A percentile compares a stretch with the other conserved stretches of the same genome.
phyloP scores from a whole-genome alignment of 2,329 filamentous ascomycete species.

The Talaromyces funiculosus region DNA sequence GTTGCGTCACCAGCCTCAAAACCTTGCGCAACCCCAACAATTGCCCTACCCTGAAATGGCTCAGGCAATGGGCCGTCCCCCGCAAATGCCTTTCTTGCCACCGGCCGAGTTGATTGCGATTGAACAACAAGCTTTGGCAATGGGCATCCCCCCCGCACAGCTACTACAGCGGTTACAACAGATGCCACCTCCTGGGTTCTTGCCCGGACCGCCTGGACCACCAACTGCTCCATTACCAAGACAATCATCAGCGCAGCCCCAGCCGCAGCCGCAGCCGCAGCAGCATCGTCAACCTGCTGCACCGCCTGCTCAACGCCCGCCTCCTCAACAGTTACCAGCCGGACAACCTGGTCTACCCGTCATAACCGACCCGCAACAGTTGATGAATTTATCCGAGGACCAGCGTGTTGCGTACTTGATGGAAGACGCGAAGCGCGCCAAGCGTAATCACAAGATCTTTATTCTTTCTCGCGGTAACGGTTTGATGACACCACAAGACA shows the following conservation, averaged over 20 bases:
- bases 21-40: constrained; percentile 9
- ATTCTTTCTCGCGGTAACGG: constrained; percentile 90
- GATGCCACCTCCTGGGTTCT: constrained; percentile 36
- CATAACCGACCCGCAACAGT: constrained; percentile 64
- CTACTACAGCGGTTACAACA: constrained; percentile 32
- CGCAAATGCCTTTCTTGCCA: constrained; percentile 27
- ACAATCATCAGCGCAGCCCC: constrained; percentile 5
- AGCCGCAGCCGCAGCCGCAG: constrained; percentile 18
- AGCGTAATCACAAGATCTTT: constrained; percentile 97
- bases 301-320: constrained; percentile 19
- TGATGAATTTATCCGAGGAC: constrained; percentile 72
- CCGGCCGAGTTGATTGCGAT: constrained; percentile 47
- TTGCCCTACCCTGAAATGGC: constrained; percentile 27
- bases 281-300: constrained; percentile 23
- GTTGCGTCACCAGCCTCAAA: constrained; percentile 61
- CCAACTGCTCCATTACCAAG: constrained; percentile 44
- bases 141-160: constrained; percentile 32
- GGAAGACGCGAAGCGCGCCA: constrained; percentile 90
- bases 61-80: constrained; percentile 27
- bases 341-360: constrained; percentile 42
- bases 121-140: constrained; percentile 40
- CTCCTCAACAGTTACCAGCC: constrained; percentile 29
- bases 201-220: constrained; percentile 44
- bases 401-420: constrained; percentile 78
- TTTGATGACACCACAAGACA: constrained; percentile 97